Conservation (phyloP, 306 rosid species). For the Pueraria montana region DNA sequence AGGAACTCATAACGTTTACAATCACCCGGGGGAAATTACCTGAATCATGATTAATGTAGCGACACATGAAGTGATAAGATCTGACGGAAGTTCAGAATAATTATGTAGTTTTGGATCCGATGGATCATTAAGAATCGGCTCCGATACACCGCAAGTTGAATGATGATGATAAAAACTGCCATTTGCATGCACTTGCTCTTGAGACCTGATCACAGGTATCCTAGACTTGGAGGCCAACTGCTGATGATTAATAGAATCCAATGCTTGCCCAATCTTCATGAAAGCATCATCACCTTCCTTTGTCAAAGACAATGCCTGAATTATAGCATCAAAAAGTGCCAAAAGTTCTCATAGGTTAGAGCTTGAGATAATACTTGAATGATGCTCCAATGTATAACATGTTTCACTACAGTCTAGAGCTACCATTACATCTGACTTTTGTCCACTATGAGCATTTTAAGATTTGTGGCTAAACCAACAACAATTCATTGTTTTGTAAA, state of each 20-base stretch:
- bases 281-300: slow-evolving; percentile 89
- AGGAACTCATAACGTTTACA: background rate
- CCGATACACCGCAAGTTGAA: slow-evolving; percentile 52
- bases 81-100: slow-evolving; percentile 76
- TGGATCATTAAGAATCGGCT: slow-evolving; percentile 56
- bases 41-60: slow-evolving; percentile 90
- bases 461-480: slow-evolving; percentile 35
- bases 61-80: slow-evolving; percentile 86
- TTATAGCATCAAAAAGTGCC: slow-evolving; percentile 34
- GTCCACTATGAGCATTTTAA: background rate
- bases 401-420: slow-evolving; percentile 42
- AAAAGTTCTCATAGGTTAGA: slow-evolving; percentile 13
- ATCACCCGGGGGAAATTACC: slow-evolving; percentile 56
- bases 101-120: slow-evolving; percentile 51
- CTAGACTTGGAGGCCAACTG: slow-evolving; percentile 56
- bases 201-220: slow-evolving; percentile 57
- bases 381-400: slow-evolving; percentile 9
- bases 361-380: slow-evolving; percentile 31
- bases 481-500: slow-evolving; percentile 15
- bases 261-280: slow-evolving; percentile 67
- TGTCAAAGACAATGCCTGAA: slow-evolving; percentile 75
- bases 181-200: slow-evolving; percentile 58
- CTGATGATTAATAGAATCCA: slow-evolving; percentile 74
- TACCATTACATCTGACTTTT: slow-evolving; percentile 30
- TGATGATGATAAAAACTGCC: slow-evolving; percentile 59